phyloP scores from a whole-genome alignment of 1,284 basidiomycete species.

The Takashimella tepidaria region DNA sequence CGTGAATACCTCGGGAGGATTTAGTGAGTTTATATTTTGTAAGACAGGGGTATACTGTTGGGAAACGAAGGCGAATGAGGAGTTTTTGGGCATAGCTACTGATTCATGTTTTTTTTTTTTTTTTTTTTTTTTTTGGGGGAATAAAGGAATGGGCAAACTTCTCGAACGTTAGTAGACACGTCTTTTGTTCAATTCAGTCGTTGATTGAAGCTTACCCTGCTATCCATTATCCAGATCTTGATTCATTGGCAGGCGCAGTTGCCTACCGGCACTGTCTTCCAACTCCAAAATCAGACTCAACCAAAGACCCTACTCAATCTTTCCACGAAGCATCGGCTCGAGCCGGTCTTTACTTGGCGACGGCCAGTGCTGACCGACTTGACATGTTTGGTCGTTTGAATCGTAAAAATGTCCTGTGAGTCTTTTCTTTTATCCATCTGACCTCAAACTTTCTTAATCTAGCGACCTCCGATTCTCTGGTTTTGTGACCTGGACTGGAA shows the following conservation, averaged over 20 bases:
- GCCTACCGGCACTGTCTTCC: slow-evolving; percentile 70
- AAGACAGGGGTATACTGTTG: neutral
- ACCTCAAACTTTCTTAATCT: slow-evolving; percentile 1
- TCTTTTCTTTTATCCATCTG: neutral
- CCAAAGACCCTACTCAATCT: slow-evolving; percentile 22
- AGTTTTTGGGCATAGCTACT: no score
- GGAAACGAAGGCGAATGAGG: neutral
- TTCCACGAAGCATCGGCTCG: slow-evolving; percentile 56
- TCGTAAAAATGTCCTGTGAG: slow-evolving; percentile 47
- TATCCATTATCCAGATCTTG: no score
- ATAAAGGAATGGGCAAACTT: slow-evolving; percentile 45
- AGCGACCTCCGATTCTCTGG: slow-evolving; percentile 67
- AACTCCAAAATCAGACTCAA: slow-evolving; percentile 14
- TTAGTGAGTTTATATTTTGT: slow-evolving; percentile 28
- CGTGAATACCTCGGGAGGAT: slow-evolving; percentile 45
- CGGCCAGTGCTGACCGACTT: slow-evolving; percentile 67
- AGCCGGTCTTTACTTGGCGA: slow-evolving; percentile 71
- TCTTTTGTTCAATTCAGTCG: slow-evolving; percentile 12
- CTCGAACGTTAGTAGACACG: slow-evolving; percentile 38
- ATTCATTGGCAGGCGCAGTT: slow-evolving; percentile 74
- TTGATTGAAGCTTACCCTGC: slow-evolving; percentile 55
- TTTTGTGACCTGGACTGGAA: slow-evolving; percentile 72
- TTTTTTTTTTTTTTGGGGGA: neutral
- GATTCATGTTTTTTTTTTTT: no score
- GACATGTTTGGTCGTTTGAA: slow-evolving; percentile 46